A percentile compares a stretch with the other conserved stretches of the same genome.
phyloP scores from a whole-genome alignment of 306 rosid species.

The Lathyrus oleraceus region DNA sequence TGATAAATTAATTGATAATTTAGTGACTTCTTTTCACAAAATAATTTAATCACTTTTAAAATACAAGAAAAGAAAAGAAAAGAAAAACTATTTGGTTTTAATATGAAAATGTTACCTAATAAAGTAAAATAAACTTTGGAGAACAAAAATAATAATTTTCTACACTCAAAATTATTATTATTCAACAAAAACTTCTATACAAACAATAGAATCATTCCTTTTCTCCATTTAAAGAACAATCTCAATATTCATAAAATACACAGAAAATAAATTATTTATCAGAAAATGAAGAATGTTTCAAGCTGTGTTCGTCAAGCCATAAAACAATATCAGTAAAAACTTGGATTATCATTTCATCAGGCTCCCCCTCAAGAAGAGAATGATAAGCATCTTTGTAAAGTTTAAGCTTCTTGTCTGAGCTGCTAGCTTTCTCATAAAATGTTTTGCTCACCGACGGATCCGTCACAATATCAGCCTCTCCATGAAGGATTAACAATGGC shows the following conservation, averaged over 20 bases:
- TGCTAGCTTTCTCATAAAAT: constrained; percentile 72
- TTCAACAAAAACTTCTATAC: not conserved
- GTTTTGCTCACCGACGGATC: constrained; percentile 90
- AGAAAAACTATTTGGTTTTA: no score
- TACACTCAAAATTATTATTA: not conserved
- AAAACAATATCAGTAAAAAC: constrained; percentile 68
- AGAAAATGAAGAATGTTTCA: constrained; percentile 30
- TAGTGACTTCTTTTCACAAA: no score
- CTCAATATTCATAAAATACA: not conserved
- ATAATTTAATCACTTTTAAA: no score
- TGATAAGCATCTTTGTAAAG: constrained; percentile 80
- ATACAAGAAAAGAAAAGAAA: no score
- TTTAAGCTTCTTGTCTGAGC: constrained; percentile 73
- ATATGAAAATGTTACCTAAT: no score
- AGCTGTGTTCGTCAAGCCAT: constrained; percentile 71
- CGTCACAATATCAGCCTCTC: constrained; percentile 83
- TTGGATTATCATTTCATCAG: constrained; percentile 65
- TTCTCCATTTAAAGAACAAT: constrained; percentile 9
- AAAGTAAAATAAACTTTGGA: no score
- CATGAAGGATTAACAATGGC: constrained; percentile 85
- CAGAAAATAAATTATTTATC: not conserved
- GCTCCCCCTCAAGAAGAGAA: constrained; percentile 94
- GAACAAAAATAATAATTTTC: no score
- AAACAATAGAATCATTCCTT: constrained; percentile 11
- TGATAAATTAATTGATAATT: no score